phyloP scores from a whole-genome alignment of 2,329 filamentous ascomycete species.

The Teratosphaeria nubilosa region DNA sequence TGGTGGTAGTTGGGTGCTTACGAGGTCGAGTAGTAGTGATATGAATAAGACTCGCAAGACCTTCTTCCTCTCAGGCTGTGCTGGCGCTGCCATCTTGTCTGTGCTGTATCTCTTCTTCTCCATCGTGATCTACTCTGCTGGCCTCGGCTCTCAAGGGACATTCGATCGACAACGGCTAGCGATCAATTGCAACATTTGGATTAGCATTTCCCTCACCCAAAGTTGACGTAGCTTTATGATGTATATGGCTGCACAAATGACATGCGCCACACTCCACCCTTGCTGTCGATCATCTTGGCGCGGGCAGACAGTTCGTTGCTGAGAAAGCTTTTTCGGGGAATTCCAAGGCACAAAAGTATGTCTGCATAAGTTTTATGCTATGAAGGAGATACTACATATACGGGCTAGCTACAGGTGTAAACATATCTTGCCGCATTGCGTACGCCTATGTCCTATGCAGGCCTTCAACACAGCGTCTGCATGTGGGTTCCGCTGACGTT shows the following conservation, averaged over 20 bases:
- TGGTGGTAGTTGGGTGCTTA: constrained; percentile 31
- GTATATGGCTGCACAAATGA: neutral
- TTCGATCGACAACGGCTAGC: constrained; percentile 15
- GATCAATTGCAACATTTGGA: neutral
- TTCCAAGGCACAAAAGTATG: too few relatives aligned
- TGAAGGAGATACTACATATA: too few relatives aligned
- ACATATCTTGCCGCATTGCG: too few relatives aligned
- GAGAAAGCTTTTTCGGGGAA: too few relatives aligned
- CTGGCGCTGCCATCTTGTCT: neutral
- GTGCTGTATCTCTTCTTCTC: neutral
- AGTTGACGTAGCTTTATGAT: neutral
- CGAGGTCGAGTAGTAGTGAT: constrained; percentile 80
- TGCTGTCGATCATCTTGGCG: neutral
- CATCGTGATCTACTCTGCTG: neutral
- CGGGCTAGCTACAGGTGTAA: too few relatives aligned
- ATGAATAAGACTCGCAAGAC: constrained; percentile 82
- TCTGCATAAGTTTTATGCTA: too few relatives aligned
- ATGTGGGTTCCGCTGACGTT: too few relatives aligned
- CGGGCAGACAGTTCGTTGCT: too few relatives aligned
- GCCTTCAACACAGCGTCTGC: too few relatives aligned
- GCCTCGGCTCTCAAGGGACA: constrained; percentile 18
- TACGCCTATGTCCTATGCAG: too few relatives aligned
- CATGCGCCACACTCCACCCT: neutral
- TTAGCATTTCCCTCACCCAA: neutral
- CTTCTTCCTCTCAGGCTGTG: constrained; percentile 17